Evolutionary conservation across 768 basidiomycete genomes (phyloP).

Genomic region (Suillus ampliporus): DNA sequence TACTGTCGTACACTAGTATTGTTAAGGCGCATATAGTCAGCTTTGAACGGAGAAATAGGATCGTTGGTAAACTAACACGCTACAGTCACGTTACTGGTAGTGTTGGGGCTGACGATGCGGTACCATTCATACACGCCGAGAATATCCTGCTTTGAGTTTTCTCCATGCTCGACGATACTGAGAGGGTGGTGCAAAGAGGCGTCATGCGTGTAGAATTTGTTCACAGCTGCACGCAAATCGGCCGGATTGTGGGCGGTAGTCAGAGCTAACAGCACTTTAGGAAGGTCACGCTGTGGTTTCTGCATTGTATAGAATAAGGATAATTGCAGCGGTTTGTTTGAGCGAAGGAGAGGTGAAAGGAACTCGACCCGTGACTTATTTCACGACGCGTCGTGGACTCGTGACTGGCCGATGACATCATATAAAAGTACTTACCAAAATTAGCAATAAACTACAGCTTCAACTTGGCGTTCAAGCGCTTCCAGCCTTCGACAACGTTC

Average conservation of each 20-base stretch:
- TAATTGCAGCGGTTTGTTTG: neutral
- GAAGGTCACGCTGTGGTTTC: constrained; percentile 54
- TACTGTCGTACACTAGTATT: constrained; percentile 50
- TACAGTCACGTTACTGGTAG: constrained; percentile 47
- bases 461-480: too few species aligned
- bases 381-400: too few species aligned
- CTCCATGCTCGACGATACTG: constrained; percentile 49
- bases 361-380: neutral
- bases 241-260: constrained; percentile 54
- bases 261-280: constrained; percentile 45
- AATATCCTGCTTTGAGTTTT: constrained; percentile 54
- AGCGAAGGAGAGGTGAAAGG: neutral
- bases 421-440: too few species aligned
- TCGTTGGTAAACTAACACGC: constrained; percentile 24
- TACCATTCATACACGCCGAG: constrained; percentile 70
- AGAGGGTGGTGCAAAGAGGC: constrained; percentile 63
- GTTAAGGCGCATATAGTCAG: neutral
- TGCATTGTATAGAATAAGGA: constrained; percentile 45
- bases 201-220: constrained; percentile 55
- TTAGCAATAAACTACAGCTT: too few species aligned
- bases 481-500: too few species aligned
- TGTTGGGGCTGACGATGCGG: constrained; percentile 58
- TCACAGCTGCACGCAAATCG: constrained; percentile 50
- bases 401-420: neutral
- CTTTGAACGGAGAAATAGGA: neutral